phyloP scores from a whole-genome alignment of 164 flowering plant genomes.

The Stephania japonica region DNA sequence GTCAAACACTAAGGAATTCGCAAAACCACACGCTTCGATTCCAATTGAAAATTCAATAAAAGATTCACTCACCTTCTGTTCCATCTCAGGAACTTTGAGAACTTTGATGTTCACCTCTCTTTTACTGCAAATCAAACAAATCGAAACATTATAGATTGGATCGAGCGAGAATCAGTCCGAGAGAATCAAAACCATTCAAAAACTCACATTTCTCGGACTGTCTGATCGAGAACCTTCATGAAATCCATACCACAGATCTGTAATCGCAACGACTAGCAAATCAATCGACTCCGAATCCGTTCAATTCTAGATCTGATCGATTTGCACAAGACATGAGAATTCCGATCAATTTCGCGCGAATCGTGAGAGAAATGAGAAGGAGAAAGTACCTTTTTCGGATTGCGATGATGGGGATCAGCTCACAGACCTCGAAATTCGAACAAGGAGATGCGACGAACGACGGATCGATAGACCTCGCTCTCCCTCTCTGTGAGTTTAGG shows the following conservation, averaged over 20 bases:
- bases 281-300: not conserved
- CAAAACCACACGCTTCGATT: not conserved
- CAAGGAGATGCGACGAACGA: not conserved
- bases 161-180: not conserved
- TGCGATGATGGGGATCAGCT: not conserved
- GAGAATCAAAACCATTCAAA: not conserved
- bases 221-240: slow-evolving; percentile 97
- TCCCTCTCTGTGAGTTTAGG: not conserved
- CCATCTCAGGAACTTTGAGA: slow-evolving; percentile 41
- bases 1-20: not conserved
- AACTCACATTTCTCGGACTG: slow-evolving; percentile 92
- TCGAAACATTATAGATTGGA: not conserved
- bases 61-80: slow-evolving; percentile 68
- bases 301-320: slow-evolving; percentile 16
- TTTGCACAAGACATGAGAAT: not conserved
- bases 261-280: not conserved
- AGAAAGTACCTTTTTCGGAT: not conserved
- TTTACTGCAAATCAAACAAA: slow-evolving; percentile 45
- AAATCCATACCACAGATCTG: slow-evolving; percentile 77
- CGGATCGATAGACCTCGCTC: not conserved
- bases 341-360: not conserved
- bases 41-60: not conserved
- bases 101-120: slow-evolving; percentile 75
- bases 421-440: not conserved
- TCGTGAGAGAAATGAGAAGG: not conserved